Evolutionary conservation across 345 rosid species (phyloP).

Genomic region (Moricandia moricandioides): DNA sequence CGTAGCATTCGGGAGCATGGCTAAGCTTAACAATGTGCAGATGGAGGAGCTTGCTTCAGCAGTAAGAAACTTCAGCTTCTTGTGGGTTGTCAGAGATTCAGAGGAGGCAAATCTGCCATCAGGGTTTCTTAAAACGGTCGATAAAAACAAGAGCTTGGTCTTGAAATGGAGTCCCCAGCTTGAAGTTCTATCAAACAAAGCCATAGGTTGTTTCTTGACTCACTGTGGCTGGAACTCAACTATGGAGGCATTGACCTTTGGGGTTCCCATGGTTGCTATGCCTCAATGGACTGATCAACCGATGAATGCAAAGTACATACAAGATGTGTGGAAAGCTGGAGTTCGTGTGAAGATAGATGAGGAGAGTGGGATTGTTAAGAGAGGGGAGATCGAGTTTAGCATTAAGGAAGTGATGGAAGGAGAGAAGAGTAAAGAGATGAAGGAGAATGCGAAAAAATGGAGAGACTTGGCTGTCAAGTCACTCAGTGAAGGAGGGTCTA

Average conservation of each 20-base stretch:
- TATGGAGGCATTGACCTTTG: slow-evolving; percentile 46
- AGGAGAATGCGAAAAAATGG: slow-evolving; percentile 44
- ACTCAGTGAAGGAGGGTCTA: slow-evolving; percentile 50
- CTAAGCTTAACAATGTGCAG: slow-evolving; percentile 36
- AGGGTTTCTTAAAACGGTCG: slow-evolving; percentile 18
- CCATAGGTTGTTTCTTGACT: slow-evolving; percentile 59
- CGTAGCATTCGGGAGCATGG: slow-evolving; percentile 66
- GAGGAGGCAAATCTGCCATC: slow-evolving; percentile 47
- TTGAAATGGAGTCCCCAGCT: slow-evolving; percentile 60
- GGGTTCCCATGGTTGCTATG: slow-evolving; percentile 54
- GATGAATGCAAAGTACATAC: slow-evolving; percentile 48
- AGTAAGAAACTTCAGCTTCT: slow-evolving; percentile 40
- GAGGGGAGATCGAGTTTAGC: slow-evolving; percentile 50
- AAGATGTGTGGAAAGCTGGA: slow-evolving; percentile 61
- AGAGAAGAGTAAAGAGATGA: slow-evolving; percentile 40
- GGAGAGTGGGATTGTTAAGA: slow-evolving; percentile 47
- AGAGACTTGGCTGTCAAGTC: slow-evolving; percentile 48
- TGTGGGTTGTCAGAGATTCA: slow-evolving; percentile 55
- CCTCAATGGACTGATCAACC: slow-evolving; percentile 55
- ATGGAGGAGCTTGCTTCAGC: slow-evolving; percentile 58
- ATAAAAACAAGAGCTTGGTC: slow-evolving; percentile 39
- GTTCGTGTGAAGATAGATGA: slow-evolving; percentile 43
- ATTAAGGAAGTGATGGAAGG: slow-evolving; percentile 54
- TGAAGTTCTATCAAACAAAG: slow-evolving; percentile 42
- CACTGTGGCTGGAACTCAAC: slow-evolving; percentile 76